These are phyloP conservation scores for Phoma sp. DNA, from an alignment of 2,329 filamentous ascomycete genomes.

Conservation along the genomic window DNA sequence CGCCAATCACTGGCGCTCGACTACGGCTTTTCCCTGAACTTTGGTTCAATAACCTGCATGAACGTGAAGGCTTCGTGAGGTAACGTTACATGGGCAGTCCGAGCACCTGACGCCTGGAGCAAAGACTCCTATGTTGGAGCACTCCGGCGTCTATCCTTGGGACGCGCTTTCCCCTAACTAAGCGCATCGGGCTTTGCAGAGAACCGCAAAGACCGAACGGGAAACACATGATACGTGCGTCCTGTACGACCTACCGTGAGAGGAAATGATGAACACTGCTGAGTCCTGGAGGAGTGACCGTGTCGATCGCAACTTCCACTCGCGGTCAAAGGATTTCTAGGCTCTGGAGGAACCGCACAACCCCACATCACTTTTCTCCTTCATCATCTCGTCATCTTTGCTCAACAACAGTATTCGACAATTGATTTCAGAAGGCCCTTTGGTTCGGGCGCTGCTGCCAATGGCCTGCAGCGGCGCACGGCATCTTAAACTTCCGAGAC, in stretches of 20 bases:
- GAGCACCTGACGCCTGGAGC: constrained; percentile 9
- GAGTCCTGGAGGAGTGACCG: constrained; percentile 5
- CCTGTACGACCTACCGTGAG: constrained; percentile 5
- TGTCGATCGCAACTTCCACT: constrained; percentile 17
- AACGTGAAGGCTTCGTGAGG: background rate
- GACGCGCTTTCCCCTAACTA: constrained; percentile 10
- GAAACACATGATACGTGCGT: constrained; percentile 18
- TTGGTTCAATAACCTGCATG: constrained; percentile 1
- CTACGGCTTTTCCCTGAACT: constrained; percentile 1
- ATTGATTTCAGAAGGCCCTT: background rate
- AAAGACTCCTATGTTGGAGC: background rate
- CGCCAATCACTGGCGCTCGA: constrained; percentile 3
- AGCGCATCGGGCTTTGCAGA: constrained; percentile 7
- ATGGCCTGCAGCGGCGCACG: constrained; percentile 9
- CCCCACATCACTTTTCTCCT: constrained; percentile 5
- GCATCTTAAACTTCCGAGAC: constrained; percentile 6
- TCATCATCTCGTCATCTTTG: background rate
- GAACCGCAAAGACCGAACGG: constrained; percentile 6
- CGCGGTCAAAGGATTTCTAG: constrained; percentile 7
- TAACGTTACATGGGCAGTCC: constrained; percentile 18
- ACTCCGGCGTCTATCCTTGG: constrained; percentile 7
- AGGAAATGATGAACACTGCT: constrained; percentile 13
- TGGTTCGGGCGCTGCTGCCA: background rate
- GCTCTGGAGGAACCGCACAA: constrained; percentile 2
- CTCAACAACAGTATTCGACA: background rate